Percentiles rank a stretch among this genome's conserved stretches.
Conservation (phyloP, 371 early-diverging fungal species). For the Paramicrosporidium saccamoebae region DNA sequence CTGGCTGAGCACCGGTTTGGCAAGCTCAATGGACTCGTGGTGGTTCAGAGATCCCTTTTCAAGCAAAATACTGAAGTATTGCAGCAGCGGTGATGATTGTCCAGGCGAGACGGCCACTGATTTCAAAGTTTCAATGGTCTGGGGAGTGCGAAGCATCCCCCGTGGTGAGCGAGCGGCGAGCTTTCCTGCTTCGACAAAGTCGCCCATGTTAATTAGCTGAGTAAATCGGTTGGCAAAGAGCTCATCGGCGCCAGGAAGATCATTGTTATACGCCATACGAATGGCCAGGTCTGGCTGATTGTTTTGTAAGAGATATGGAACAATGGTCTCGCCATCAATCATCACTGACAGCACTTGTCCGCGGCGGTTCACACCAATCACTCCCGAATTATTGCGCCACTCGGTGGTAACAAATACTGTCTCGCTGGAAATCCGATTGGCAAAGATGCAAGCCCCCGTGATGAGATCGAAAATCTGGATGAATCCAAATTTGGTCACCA, state of each 20-base stretch:
- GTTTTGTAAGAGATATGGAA: constrained; percentile 54
- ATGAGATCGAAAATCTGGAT: constrained; percentile 84
- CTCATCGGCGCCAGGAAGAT: constrained; percentile 78
- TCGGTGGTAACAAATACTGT: constrained; percentile 90
- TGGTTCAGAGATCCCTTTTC: constrained; percentile 78
- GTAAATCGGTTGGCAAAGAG: constrained; percentile 62
- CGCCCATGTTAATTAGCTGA: constrained; percentile 30
- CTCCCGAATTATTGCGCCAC: constrained; percentile 39
- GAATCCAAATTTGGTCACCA: constrained; percentile 89
- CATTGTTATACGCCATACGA: constrained; percentile 50
- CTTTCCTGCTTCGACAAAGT: constrained; percentile 66
- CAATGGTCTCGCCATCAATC: constrained; percentile 47
- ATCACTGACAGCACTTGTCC: constrained; percentile 82
- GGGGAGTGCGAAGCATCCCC: constrained; percentile 73
- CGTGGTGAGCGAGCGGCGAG: constrained; percentile 78
- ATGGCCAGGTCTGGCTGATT: constrained; percentile 65
- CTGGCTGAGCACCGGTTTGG: constrained; percentile 60
- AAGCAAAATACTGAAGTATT: constrained; percentile 82
- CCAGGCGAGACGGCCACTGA: constrained; percentile 36
- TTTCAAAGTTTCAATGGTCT: constrained; percentile 78
- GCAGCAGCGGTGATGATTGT: constrained; percentile 64
- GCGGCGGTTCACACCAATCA: constrained; percentile 78
- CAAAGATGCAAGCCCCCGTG: constrained; percentile 62
- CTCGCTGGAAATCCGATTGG: constrained; percentile 81
- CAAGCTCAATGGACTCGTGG: constrained; percentile 70